Conservation (phyloP, 2,329 filamentous ascomycete species). For the Cercospora brassicicola region DNA sequence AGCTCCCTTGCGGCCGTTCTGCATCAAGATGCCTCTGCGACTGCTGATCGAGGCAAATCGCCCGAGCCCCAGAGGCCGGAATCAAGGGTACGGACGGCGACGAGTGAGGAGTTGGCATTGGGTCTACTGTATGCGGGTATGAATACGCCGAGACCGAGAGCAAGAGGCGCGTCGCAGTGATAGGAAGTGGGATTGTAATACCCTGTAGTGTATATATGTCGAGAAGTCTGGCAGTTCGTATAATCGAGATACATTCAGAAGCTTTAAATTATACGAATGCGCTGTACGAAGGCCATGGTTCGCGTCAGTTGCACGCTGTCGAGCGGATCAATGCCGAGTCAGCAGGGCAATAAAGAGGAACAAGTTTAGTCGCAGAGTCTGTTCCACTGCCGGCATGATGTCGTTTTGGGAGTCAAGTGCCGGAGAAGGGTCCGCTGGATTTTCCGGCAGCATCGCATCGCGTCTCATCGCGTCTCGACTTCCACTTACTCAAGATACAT, state of each 20-base stretch:
- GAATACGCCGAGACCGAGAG: neutral
- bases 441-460: neutral
- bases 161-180: neutral
- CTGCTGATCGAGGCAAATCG: neutral
- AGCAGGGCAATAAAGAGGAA: neutral
- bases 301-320: neutral
- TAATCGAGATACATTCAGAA: neutral
- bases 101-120: conserved; percentile 5
- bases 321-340: neutral
- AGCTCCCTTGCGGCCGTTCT: neutral
- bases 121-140: neutral
- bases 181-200: neutral
- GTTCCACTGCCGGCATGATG: conserved; percentile 4
- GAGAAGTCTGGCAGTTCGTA: neutral
- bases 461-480: neutral
- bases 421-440: neutral
- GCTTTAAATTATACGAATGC: neutral
- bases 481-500: neutral
- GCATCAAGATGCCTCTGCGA: neutral
- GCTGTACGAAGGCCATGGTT: neutral
- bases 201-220: neutral
- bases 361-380: neutral
- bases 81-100: neutral
- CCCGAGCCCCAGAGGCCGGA: neutral
- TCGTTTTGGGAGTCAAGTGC: neutral